phyloP scores from a whole-genome alignment of 2,329 filamentous ascomycete genomes.

The Metarhizium robertsii region DNA sequence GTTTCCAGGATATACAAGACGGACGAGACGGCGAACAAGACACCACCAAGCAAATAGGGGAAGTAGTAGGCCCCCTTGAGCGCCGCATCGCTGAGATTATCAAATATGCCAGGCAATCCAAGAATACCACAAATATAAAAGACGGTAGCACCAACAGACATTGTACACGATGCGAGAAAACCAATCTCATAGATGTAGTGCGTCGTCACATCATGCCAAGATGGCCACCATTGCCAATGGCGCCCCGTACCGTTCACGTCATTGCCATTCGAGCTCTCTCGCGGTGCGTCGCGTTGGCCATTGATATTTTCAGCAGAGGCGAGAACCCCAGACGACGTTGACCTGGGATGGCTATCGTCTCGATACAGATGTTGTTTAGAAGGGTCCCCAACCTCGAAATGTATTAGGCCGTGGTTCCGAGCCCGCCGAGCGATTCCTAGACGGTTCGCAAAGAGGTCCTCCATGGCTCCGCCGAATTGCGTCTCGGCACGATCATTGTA shows the following conservation, averaged over 20 bases:
- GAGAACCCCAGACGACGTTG: background rate
- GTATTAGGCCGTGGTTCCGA: background rate
- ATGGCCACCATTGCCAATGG: slow-evolving; percentile 50
- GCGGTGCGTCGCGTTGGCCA: background rate
- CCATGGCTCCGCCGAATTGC: slow-evolving; percentile 33
- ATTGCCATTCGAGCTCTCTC: background rate
- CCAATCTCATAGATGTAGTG: slow-evolving; percentile 55
- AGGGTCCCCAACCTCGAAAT: background rate
- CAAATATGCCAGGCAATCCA: slow-evolving; percentile 45
- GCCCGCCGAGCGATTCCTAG: slow-evolving; percentile 1
- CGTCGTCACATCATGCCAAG: slow-evolving; percentile 40
- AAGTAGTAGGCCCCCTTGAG: slow-evolving; percentile 47
- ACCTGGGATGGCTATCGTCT: background rate
- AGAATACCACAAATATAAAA: slow-evolving; percentile 58
- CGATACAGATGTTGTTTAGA: background rate
- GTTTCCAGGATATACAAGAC: slow-evolving; percentile 56
- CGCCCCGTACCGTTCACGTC: slow-evolving; percentile 9
- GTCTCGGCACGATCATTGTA: slow-evolving; percentile 39
- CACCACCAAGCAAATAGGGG: slow-evolving; percentile 51
- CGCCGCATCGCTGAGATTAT: slow-evolving; percentile 33
- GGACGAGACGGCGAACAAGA: slow-evolving; percentile 47
- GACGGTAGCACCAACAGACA: slow-evolving; percentile 49
- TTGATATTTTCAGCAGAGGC: background rate
- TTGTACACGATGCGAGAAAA: slow-evolving; percentile 48
- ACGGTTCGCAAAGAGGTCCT: slow-evolving; percentile 19